A percentile compares a stretch with the other conserved stretches of the same genome.
Conservation (phyloP, 2,329 filamentous ascomycete genomes). For the Dactylonectria estremocensis region DNA sequence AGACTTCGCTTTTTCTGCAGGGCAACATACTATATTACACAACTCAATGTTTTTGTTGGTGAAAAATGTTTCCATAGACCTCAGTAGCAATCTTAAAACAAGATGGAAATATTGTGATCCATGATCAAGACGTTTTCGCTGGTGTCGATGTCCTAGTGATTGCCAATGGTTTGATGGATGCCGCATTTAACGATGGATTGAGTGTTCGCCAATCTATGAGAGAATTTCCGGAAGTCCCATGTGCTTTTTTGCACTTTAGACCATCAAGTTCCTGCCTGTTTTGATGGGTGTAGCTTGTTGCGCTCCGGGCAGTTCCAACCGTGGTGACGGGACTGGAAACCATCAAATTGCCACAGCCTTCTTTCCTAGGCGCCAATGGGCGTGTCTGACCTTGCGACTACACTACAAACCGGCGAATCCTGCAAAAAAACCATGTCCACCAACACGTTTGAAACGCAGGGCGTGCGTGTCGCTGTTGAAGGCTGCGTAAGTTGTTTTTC, state of each 20-base stretch:
- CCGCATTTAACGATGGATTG: not conserved
- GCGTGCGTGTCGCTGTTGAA: constrained; percentile 85
- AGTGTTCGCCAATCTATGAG: too few species aligned
- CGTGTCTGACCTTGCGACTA: constrained; percentile 36
- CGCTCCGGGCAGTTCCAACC: constrained; percentile 1
- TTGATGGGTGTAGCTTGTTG: not conserved
- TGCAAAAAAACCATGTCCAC: constrained; percentile 48
- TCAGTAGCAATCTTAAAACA: not conserved
- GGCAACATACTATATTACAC: constrained; percentile 54
- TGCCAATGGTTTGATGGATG: not conserved
- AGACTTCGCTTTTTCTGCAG: constrained; percentile 65
- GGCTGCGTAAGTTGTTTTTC: constrained; percentile 77
- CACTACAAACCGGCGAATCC: constrained; percentile 28
- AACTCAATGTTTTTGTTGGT: not conserved
- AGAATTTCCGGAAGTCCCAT: too few species aligned
- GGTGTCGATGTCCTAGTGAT: not conserved
- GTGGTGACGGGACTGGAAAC: not conserved
- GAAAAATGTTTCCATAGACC: not conserved
- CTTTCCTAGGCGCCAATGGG: constrained; percentile 33
- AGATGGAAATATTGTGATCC: not conserved
- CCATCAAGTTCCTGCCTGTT: not conserved
- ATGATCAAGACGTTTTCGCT: not conserved
- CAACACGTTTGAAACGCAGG: constrained; percentile 55
- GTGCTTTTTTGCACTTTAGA: too few species aligned
- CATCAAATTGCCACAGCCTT: constrained; percentile 18